Evolutionary conservation across 2,329 filamentous ascomycete species (phyloP), one percentile per base, ranked within the genome.

Genomic region (Trichothecium roseum): DNA sequence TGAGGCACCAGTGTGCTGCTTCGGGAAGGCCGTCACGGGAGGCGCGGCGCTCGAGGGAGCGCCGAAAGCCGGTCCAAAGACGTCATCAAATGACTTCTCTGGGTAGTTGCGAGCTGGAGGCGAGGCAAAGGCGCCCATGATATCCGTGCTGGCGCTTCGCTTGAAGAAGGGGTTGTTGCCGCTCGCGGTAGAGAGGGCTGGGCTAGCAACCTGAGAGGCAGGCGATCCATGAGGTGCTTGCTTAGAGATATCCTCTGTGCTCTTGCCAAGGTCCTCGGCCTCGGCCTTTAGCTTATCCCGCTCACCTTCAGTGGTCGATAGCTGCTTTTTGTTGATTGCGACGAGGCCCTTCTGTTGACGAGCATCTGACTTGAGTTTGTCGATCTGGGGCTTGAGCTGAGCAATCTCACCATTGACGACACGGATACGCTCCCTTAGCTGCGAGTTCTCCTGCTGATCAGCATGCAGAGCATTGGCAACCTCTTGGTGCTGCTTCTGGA

Each of bases 311-410:
- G 82, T 85, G 1, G 88, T 95, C 26, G 81, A 76, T 40, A 96
- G 67, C 61, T 98, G 91, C 64, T 98, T 98, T 69, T 93, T 96
- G 64, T 95, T 95, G 63, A 98, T 98, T 30, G 91, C 88, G 20
- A 94, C 89, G 45, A 96, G 69, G 14, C 91, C 91, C 63, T 94
- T 96, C 53, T 96, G 88, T 57, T 96, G 91, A 29, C 91, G 79
- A 18, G 87, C 87, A 48, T 95, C 87, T 10, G 82, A 85, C 55
- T 84, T 87, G 48, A 94, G 71, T 66, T 95, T 96, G 56, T 98
- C 91, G 35, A 98, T 77, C 45, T 89, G 81, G 22, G 88, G 87
- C 57, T 87, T 93, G 28, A 96, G 64, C 57, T 87, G 81, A 14
- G 76, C 71, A 47, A 94, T 80, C 57, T 94, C 86, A 10, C 75